Evolutionary conservation across 192 early-diverging fungal genomes (phyloP).

Genomic region (Backusella macrospora): DNA sequence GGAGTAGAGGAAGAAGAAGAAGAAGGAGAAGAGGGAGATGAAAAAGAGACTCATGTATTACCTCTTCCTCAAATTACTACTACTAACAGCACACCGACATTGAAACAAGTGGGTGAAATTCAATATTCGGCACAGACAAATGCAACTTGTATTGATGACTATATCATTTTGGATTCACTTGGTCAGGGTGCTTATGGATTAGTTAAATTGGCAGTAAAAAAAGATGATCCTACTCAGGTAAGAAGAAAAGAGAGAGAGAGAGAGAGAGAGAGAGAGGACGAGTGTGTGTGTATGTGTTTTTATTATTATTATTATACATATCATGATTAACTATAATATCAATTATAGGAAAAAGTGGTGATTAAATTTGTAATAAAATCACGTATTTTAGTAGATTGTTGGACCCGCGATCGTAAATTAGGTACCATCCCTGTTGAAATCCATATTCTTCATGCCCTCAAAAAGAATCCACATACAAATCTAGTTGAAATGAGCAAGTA

Average conservation of each 20-base stretch:
- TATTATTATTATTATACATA: background rate
- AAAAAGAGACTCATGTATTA: too few species aligned
- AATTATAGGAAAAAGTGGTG: constrained; percentile 54
- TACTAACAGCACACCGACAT: background rate
- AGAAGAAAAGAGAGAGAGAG: background rate
- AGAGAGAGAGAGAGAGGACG: background rate
- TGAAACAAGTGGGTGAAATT: background rate
- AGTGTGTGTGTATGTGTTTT: background rate
- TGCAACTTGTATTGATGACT: constrained; percentile 54
- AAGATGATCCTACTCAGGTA: constrained; percentile 49
- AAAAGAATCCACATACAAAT: constrained; percentile 55
- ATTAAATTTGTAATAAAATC: constrained; percentile 72
- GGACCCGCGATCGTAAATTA: constrained; percentile 65
- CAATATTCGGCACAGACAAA: constrained; percentile 51
- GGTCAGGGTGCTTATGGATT: constrained; percentile 75
- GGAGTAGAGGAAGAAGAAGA: background rate
- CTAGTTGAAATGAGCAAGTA: constrained; percentile 55
- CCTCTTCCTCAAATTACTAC: background rate
- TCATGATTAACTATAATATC: too few species aligned
- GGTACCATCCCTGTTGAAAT: constrained; percentile 77
- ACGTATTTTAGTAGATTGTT: constrained; percentile 62
- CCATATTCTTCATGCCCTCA: constrained; percentile 65
- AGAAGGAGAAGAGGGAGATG: too few species aligned
- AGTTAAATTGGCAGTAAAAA: constrained; percentile 61
- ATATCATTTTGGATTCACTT: constrained; percentile 57